Conservation (phyloP, 2,329 filamentous ascomycete genomes). For the Colletotrichum lini region DNA sequence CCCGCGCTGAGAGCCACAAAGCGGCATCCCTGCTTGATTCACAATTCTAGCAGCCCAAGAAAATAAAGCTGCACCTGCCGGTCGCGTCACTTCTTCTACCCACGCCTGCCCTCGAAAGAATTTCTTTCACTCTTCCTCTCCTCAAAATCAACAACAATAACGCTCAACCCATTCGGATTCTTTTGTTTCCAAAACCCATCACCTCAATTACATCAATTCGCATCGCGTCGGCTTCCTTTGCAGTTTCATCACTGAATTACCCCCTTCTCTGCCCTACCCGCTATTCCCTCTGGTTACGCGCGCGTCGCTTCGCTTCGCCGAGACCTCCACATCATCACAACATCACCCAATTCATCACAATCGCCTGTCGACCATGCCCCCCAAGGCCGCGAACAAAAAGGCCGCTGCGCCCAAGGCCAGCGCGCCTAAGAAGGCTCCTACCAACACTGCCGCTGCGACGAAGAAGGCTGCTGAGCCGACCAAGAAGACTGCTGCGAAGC, state of each 20-base stretch:
- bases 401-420: slow-evolving; percentile 48
- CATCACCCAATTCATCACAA: slow-evolving; percentile 5
- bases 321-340: neutral
- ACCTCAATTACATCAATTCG: slow-evolving; percentile 21
- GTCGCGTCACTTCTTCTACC: slow-evolving; percentile 38
- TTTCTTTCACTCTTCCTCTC: slow-evolving; percentile 20
- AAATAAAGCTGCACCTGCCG: slow-evolving; percentile 41
- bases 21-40: slow-evolving; percentile 38
- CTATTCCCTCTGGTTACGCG: slow-evolving; percentile 15
- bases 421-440: slow-evolving; percentile 45
- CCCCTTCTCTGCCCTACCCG: neutral
- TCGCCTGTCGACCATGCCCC: slow-evolving; percentile 42
- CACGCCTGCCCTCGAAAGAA: slow-evolving; percentile 26
- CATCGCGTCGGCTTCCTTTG: slow-evolving; percentile 2
- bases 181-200: slow-evolving; percentile 15
- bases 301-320: slow-evolving; percentile 22
- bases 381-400: slow-evolving; percentile 47
- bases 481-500: slow-evolving; percentile 45
- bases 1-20: slow-evolving; percentile 38
- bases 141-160: slow-evolving; percentile 12
- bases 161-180: slow-evolving; percentile 9
- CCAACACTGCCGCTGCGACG: slow-evolving; percentile 44
- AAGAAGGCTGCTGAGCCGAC: slow-evolving; percentile 48
- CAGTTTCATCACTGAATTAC: slow-evolving; percentile 14
- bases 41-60: slow-evolving; percentile 39